These are phyloP conservation scores for Penicillium fuscoglaucum DNA, from an alignment of 2,329 filamentous ascomycete genomes.

Conservation along the genomic window DNA sequence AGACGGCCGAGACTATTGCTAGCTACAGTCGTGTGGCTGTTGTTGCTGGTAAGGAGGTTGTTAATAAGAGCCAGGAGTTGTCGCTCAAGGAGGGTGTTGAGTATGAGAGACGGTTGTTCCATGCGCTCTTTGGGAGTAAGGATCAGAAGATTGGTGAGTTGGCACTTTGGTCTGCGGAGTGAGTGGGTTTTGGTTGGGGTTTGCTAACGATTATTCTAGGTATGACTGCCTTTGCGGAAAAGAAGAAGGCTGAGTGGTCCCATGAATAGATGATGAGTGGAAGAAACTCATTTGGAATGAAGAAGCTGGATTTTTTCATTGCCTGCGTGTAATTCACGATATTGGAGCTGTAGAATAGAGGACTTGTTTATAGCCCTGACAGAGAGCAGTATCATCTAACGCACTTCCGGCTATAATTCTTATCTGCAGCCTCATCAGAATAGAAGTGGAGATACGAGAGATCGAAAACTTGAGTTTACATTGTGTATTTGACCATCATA, in stretches of 20 bases:
- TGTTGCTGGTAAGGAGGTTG: constrained; percentile 92
- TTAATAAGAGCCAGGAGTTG: constrained; percentile 97
- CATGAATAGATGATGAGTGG: constrained; percentile 60
- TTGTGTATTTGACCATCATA: neutral
- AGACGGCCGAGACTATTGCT: constrained; percentile 87
- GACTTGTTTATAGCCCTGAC: neutral
- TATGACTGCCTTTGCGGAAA: constrained; percentile 92
- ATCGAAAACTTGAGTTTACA: neutral
- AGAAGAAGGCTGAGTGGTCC: constrained; percentile 89
- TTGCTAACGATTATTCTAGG: constrained; percentile 39
- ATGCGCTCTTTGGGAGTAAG: constrained; percentile 85
- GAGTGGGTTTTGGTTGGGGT: neutral
- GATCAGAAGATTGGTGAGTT: constrained; percentile 88
- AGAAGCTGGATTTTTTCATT: constrained; percentile 2
- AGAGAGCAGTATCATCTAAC: neutral
- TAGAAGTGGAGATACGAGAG: neutral
- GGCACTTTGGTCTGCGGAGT: neutral
- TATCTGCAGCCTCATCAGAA: constrained; percentile 5
- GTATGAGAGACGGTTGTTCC: constrained; percentile 91
- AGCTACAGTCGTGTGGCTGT: constrained; percentile 83
- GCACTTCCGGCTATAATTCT: constrained; percentile 10
- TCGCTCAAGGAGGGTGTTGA: constrained; percentile 86
- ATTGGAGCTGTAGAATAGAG: constrained; percentile 7
- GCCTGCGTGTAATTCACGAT: constrained; percentile 1
- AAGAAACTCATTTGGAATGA: neutral